Evolutionary conservation across 1,284 basidiomycete species (phyloP).

Genomic region (Gymnopus androsaceus): DNA sequence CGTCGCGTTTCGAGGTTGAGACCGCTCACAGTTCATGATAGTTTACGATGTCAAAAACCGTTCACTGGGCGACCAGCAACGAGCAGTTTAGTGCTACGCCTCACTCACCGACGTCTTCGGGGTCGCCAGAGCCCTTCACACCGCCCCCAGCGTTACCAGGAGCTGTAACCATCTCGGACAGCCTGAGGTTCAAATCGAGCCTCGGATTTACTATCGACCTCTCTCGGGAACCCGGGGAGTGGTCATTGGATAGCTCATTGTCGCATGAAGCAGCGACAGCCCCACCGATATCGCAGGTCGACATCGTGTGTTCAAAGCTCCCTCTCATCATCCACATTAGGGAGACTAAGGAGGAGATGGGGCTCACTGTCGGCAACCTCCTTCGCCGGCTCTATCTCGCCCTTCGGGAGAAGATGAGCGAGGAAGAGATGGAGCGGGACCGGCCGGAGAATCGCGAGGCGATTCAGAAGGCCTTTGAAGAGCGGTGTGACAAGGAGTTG

Average conservation of each 20-base stretch:
- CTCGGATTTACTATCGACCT: too few species aligned
- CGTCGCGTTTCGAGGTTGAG: too few species aligned
- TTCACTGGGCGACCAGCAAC: too few species aligned
- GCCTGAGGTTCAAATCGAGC: too few species aligned
- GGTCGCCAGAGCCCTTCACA: too few species aligned
- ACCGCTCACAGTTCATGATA: too few species aligned
- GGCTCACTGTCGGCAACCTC: background rate
- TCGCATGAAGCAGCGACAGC: conserved; percentile 1
- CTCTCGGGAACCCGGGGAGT: too few species aligned
- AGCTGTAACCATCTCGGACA: too few species aligned
- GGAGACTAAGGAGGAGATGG: background rate
- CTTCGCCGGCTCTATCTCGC: background rate
- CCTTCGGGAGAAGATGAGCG: background rate
- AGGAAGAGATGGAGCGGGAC: background rate
- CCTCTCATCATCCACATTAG: conserved; percentile 1
- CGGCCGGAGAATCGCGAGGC: background rate
- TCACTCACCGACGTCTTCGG: too few species aligned
- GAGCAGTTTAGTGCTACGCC: too few species aligned
- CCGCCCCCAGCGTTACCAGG: too few species aligned
- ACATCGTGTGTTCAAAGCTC: background rate
- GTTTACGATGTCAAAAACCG: too few species aligned
- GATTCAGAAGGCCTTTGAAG: background rate
- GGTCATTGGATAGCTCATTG: background rate
- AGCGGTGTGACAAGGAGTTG: conserved; percentile 3
- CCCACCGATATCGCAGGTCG: background rate